Conservation (phyloP, 2,329 filamentous ascomycete species). For the Clarireedia homoeocarpa region DNA sequence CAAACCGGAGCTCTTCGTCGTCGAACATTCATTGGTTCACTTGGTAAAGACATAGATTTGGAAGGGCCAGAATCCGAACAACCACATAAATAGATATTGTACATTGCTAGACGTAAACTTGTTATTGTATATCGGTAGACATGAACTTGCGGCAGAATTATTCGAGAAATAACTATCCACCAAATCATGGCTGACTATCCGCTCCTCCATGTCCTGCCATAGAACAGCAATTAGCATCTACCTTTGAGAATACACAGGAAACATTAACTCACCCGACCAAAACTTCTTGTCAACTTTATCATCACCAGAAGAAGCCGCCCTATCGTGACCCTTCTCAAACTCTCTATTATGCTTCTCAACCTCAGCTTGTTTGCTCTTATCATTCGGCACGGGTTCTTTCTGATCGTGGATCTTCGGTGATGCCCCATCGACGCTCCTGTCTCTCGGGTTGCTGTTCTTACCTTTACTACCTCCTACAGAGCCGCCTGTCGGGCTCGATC, state of each 20-base stretch:
- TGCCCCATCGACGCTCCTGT: constrained; percentile 2
- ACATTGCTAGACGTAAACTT: no score
- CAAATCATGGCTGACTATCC: background rate
- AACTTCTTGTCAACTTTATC: constrained; percentile 50
- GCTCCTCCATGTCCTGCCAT: background rate
- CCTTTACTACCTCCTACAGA: constrained; percentile 19
- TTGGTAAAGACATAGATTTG: no score
- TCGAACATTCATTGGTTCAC: no score
- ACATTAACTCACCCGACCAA: constrained; percentile 35
- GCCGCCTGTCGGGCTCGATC: constrained; percentile 26
- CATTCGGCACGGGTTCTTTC: constrained; percentile 16
- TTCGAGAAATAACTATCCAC: no score
- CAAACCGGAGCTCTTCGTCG: no score
- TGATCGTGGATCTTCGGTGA: constrained; percentile 15
- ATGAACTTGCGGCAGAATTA: background rate
- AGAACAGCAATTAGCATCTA: background rate
- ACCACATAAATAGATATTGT: no score
- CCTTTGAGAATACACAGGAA: background rate
- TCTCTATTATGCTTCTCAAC: constrained; percentile 52
- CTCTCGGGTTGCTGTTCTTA: constrained; percentile 12
- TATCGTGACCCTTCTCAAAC: constrained; percentile 47
- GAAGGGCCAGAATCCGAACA: no score
- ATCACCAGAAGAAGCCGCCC: constrained; percentile 32
- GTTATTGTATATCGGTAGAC: no score
- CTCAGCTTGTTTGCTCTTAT: constrained; percentile 44